Percentiles rank a stretch among this genome's conserved stretches.
phyloP scores from a whole-genome alignment of 2,329 filamentous ascomycete genomes.

The Cladosporium sp. region DNA sequence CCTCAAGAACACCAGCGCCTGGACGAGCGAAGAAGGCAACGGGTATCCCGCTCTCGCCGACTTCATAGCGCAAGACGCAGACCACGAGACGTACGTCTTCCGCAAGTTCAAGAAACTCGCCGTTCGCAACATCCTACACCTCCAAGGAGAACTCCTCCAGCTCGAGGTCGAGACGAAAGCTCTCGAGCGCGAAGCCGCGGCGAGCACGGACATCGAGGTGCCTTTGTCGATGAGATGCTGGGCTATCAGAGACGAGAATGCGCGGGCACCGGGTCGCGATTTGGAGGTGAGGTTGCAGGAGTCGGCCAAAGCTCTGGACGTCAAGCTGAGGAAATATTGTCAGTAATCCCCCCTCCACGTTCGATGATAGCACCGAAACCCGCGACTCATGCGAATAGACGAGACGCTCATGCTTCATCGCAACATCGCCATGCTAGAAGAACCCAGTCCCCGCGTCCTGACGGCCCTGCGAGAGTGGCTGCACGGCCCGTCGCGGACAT shows the following conservation, averaged over 20 bases:
- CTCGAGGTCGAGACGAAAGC: conserved; percentile 8
- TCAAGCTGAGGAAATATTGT: neutral
- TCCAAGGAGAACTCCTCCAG: conserved; percentile 17
- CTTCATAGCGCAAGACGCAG: conserved; percentile 20
- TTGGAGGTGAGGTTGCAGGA: neutral
- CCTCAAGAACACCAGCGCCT: too few species aligned
- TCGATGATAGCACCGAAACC: too few species aligned
- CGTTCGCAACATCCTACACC: conserved; percentile 11
- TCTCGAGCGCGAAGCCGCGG: neutral
- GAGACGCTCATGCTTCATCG: conserved; percentile 11
- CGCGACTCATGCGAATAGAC: neutral
- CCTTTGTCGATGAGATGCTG: neutral
- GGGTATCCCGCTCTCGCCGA: neutral
- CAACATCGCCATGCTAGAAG: neutral
- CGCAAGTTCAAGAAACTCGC: conserved; percentile 18
- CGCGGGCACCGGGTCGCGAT: neutral
- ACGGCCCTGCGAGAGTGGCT: neutral
- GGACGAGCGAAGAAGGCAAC: too few species aligned
- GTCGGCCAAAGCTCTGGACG: neutral
- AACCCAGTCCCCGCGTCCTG: neutral
- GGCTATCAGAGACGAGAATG: neutral
- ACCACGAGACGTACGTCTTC: conserved; percentile 22
- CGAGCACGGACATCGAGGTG: neutral
- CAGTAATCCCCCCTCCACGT: neutral
- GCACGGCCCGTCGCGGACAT: neutral